Evolutionary conservation across 495 filamentous ascomycete species (phyloP).

Genomic region (Penicillium diatomitis): DNA sequence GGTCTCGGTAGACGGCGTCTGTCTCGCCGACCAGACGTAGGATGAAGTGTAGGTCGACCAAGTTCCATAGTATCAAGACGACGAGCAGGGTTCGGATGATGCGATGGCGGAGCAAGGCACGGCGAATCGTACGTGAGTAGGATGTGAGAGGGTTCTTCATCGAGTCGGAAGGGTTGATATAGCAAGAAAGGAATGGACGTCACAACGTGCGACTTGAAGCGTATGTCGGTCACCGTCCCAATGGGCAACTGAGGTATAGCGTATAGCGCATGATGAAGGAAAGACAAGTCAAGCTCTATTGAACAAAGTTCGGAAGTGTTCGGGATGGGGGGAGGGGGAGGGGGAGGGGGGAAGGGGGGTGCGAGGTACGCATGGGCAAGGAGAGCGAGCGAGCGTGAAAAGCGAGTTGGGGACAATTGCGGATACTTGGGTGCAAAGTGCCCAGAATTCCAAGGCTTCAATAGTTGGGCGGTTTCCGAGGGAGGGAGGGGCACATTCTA

Average conservation of each 20-base stretch:
- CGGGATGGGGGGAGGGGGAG: not conserved
- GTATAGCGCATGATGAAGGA: no score
- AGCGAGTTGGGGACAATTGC: not conserved
- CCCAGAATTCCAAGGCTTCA: not conserved
- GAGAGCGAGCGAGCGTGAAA: no score
- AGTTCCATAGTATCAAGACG: slow-evolving; percentile 15
- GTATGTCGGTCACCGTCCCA: no score
- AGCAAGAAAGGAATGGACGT: slow-evolving; percentile 8
- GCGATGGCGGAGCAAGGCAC: slow-evolving; percentile 8
- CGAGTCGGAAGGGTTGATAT: no score
- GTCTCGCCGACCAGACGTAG: slow-evolving; percentile 9
- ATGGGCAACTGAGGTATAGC: no score
- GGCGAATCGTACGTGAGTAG: slow-evolving; percentile 7
- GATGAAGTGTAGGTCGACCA: slow-evolving; percentile 17
- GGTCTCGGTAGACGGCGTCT: slow-evolving; percentile 8
- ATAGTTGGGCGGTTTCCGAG: not conserved
- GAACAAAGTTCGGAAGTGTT: no score
- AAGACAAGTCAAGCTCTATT: no score
- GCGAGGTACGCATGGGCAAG: no score
- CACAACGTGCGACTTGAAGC: slow-evolving; percentile 1
- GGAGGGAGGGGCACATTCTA: no score
- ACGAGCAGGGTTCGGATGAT: slow-evolving; percentile 16
- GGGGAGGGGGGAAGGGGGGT: not conserved
- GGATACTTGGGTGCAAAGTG: not conserved
- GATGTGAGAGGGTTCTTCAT: slow-evolving; percentile 10